Evolutionary conservation across 768 basidiomycete species (phyloP), one percentile per base, ranked within the genome.

Genomic region (Mycena chlorophos): DNA sequence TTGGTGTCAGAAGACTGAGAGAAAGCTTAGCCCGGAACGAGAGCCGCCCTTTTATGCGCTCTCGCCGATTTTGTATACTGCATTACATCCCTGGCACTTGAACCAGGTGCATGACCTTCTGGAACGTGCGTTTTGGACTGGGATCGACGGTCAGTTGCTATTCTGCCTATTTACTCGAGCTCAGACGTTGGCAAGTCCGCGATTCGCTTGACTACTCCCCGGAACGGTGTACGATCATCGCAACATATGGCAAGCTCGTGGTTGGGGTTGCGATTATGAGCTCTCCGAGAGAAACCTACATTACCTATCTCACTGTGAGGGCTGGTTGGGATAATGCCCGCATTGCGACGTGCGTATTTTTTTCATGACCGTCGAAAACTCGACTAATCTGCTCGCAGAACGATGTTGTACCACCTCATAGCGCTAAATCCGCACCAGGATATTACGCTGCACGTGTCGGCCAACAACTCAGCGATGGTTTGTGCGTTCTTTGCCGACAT

Each of bases 371-470:
- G 34, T 55, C 40, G 13, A 26, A n/a, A 46, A 26, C 31, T 46
- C 17, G 6, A 39, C 22, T 16, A 20, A 28, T 20, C 29, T 34
- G 31, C 31, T 42, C 38, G 3, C 55, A 91, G 90, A 64, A 80
- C 79, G 22, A 90, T 92, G 87, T 72, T 93, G 43, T 89, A 87
- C 67, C 86, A 88, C 69, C 77, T 92, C 34, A 86, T 91, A 47
- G 73, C 69, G 48, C 75, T 84, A 59, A 89, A 90, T 65, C 88
- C 88, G 1, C 75, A 81, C 62, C 85, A 82, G 64, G 91, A 93
- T 55, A 87, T 92, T 55, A 90, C 85, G 0, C 77, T 93, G 23
- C 91, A 93, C 62, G 91, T 92, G 17, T 91, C 91, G 19, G 84
- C 82, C 23, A 89, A 88, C 63, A 92, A 82, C 63, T 82, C 89